Percentiles rank a stretch among this genome's conserved stretches.
These are phyloP conservation scores for Talaromyces wortmannii DNA, from an alignment of 495 filamentous ascomycete species.

Conservation along the genomic window DNA sequence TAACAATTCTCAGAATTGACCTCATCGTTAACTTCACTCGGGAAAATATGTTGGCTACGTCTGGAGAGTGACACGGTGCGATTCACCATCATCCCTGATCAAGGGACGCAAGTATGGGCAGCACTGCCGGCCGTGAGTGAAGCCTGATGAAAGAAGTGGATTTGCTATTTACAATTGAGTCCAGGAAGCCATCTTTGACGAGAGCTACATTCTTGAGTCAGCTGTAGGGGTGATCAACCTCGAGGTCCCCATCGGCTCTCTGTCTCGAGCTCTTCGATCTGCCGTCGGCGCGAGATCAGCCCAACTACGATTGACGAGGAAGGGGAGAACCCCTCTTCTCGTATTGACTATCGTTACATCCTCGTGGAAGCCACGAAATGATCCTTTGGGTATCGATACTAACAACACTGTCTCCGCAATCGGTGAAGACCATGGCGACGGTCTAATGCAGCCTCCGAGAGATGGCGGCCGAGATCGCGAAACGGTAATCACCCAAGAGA, in stretches of 20 bases:
- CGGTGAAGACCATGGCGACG: slow-evolving; percentile 7
- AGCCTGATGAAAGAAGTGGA: background rate
- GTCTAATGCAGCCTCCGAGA: slow-evolving; percentile 20
- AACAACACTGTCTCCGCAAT: slow-evolving; percentile 12
- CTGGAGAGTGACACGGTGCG: slow-evolving; percentile 79
- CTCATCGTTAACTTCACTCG: slow-evolving; percentile 77
- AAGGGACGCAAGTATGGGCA: slow-evolving; percentile 93
- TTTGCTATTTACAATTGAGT: slow-evolving; percentile 3
- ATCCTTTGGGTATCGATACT: slow-evolving; percentile 36
- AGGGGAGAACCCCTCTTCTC: slow-evolving; percentile 75
- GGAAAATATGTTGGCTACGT: slow-evolving; percentile 89
- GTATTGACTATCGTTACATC: slow-evolving; percentile 73
- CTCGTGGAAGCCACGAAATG: slow-evolving; percentile 33
- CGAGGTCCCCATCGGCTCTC: slow-evolving; percentile 73
- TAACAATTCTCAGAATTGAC: slow-evolving; percentile 56
- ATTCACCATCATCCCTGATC: slow-evolving; percentile 91
- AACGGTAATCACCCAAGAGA: slow-evolving; percentile 89
- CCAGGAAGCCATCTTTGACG: slow-evolving; percentile 80
- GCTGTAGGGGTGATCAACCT: slow-evolving; percentile 83
- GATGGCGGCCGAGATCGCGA: slow-evolving; percentile 56
- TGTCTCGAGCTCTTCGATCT: slow-evolving; percentile 82
- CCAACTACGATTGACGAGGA: slow-evolving; percentile 85
- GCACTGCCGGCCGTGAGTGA: slow-evolving; percentile 52
- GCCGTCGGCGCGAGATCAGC: slow-evolving; percentile 69
- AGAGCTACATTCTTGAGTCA: slow-evolving; percentile 74